These are phyloP conservation scores for Venturiaceae sp. DNA, from an alignment of 2,329 filamentous ascomycete genomes.

Conservation along the genomic window DNA sequence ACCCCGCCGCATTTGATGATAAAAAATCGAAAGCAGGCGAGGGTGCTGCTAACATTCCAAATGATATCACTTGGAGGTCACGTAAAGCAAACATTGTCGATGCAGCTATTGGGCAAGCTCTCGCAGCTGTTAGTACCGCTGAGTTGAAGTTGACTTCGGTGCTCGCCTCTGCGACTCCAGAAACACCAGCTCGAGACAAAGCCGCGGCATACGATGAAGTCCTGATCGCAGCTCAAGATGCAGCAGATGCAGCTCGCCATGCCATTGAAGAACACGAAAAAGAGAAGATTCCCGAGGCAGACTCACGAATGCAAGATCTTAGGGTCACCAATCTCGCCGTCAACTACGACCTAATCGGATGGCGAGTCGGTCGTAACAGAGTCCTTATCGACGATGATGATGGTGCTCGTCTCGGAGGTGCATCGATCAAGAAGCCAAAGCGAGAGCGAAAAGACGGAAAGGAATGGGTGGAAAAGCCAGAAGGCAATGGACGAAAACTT, in stretches of 20 bases:
- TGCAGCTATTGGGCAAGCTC: conserved; percentile 77
- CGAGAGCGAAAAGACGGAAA: conserved; percentile 37
- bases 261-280: conserved; percentile 82
- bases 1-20: conserved; percentile 44
- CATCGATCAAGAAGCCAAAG: conserved; percentile 46
- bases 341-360: conserved; percentile 88
- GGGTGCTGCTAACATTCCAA: conserved; percentile 40
- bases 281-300: conserved; percentile 76
- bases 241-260: conserved; percentile 84
- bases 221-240: conserved; percentile 83
- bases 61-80: conserved; percentile 75
- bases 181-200: conserved; percentile 44
- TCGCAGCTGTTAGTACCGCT: conserved; percentile 56
- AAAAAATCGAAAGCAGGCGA: neutral
- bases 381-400: conserved; percentile 78
- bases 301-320: conserved; percentile 80
- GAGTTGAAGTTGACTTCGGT: conserved; percentile 41
- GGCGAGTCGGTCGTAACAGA: conserved; percentile 87
- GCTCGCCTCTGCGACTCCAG: conserved; percentile 20
- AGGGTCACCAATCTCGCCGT: conserved; percentile 89
- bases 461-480: conserved; percentile 27
- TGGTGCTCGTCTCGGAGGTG: conserved; percentile 50
- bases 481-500: conserved; percentile 65
- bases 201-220: conserved; percentile 87
- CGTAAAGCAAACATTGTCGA: conserved; percentile 85